A percentile compares a stretch with the other conserved stretches of the same genome.
Conservation (phyloP, 306 rosid species). For the Corylus heterophylla region DNA sequence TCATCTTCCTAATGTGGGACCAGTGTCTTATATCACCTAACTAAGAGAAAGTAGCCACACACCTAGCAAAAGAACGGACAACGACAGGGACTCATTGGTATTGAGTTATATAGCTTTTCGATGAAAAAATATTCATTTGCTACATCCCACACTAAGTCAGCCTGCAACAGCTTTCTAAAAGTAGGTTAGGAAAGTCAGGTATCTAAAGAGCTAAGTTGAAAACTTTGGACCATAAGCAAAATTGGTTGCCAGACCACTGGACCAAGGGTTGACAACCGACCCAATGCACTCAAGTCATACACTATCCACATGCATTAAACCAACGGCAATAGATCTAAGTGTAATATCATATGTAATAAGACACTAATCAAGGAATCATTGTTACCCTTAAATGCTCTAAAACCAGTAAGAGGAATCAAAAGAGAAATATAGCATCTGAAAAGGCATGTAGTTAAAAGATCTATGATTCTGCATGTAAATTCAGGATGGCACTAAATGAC, state of each 20-base stretch:
- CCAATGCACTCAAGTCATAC: not conserved
- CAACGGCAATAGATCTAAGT: not conserved
- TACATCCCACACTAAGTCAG: not conserved
- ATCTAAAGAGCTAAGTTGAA: not conserved
- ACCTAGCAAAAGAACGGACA: too few relatives aligned
- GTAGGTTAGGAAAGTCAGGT: not conserved
- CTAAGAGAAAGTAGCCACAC: too few relatives aligned
- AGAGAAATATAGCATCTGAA: not conserved
- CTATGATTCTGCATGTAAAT: slow-evolving; percentile 10
- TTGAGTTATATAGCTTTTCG: not conserved
- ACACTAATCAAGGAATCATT: not conserved
- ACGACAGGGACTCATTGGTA: too few relatives aligned
- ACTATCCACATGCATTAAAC: not conserved
- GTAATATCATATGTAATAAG: slow-evolving; percentile 1
- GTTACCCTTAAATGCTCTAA: not conserved
- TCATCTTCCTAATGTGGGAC: too few relatives aligned
- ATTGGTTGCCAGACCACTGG: not conserved
- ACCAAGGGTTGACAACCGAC: not conserved
- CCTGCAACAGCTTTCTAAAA: not conserved
- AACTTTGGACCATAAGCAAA: not conserved
- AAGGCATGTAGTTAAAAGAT: slow-evolving; percentile 13
- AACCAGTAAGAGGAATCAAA: not conserved
- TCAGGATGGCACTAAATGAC: slow-evolving; percentile 30
- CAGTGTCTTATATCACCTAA: too few relatives aligned
- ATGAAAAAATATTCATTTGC: not conserved